Evolutionary conservation across 2,329 filamentous ascomycete genomes (phyloP), one percentile per base, ranked within the genome.

Genomic region (Ramularia endophylla): DNA sequence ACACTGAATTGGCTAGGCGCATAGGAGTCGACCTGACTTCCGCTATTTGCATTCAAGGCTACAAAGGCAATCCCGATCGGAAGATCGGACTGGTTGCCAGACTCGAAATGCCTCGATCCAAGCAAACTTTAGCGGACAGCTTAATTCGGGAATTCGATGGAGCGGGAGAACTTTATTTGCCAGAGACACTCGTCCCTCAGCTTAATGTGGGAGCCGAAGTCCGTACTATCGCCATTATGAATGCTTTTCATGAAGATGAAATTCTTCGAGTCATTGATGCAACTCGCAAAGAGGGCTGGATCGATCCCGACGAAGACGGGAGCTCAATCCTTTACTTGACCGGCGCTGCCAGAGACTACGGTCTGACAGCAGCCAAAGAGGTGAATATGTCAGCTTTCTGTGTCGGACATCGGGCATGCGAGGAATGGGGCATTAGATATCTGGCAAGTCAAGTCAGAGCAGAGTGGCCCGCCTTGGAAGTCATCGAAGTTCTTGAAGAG

Each of bases 401-500:
- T 36, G 63, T 67, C 7, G 64, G 65, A 2, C 64, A 68, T 44
- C 54, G 57, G 1, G 51, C 54, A 12, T 61, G 60, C 9, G 64
- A 67, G 40, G 62, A 66, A 15, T 68, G 64, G 64, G 64, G 64
- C 0, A 62, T 67, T n/a, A 46, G 55, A 13, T 63, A 56, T 33
- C 43, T 66, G 13, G 61, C 58, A 9, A 43, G 40, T 11, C 40
- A 48, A 4, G 12, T 67, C 3, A 51, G 59, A 9, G 43, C 36
- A 3, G 49, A 53, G 8, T 68, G 61, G 38, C 61, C 63, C 2
- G 42, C 36, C 4, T 27, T 63, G 12, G 41, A 43, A 6, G 59
- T 67, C 0, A 50, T 59, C 32, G 64, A 65, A 25, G 44, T 66
- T 0, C 58, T 60, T 31, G 65, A 66, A 40, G 59, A 63, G 13